phyloP scores from a whole-genome alignment of 2,329 filamentous ascomycete species.

The Cordyceps cateniannulata region DNA sequence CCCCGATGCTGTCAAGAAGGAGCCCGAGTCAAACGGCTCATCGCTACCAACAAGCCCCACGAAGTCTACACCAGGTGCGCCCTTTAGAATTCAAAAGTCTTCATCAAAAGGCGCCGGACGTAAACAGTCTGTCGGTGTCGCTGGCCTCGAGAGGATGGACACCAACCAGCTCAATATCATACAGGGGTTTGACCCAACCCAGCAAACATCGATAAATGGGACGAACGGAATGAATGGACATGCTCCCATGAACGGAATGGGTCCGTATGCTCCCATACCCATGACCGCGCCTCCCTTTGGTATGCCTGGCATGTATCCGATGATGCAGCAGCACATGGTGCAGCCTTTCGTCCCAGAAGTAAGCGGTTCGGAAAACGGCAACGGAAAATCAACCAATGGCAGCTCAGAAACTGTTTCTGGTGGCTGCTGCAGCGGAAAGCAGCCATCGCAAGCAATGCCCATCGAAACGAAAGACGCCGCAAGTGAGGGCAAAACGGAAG shows the following conservation, averaged over 20 bases:
- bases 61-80: conserved; percentile 23
- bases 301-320: conserved; percentile 24
- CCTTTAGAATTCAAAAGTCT: conserved; percentile 42
- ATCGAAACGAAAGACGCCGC: not conserved
- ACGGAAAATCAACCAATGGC: conserved; percentile 14
- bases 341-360: conserved; percentile 18
- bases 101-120: conserved; percentile 29
- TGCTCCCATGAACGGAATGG: conserved; percentile 18
- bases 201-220: conserved; percentile 16
- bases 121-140: conserved; percentile 45
- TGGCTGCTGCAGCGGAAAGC: conserved; percentile 20
- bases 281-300: conserved; percentile 20
- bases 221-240: conserved; percentile 7
- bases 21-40: conserved; percentile 19
- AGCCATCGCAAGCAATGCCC: not conserved
- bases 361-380: conserved; percentile 20
- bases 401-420: conserved; percentile 10
- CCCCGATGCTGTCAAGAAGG: conserved; percentile 19
- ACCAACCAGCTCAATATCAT: conserved; percentile 45
- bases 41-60: conserved; percentile 25
- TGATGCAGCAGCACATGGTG: conserved; percentile 25
- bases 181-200: conserved; percentile 25
- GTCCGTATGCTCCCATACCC: conserved; percentile 23
- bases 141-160: conserved; percentile 46
- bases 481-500: conserved; percentile 15